These are phyloP conservation scores for Takakia lepidozioides DNA, from an alignment of 225 moss, liverwort and hornwort genomes.

Conservation along the genomic window DNA sequence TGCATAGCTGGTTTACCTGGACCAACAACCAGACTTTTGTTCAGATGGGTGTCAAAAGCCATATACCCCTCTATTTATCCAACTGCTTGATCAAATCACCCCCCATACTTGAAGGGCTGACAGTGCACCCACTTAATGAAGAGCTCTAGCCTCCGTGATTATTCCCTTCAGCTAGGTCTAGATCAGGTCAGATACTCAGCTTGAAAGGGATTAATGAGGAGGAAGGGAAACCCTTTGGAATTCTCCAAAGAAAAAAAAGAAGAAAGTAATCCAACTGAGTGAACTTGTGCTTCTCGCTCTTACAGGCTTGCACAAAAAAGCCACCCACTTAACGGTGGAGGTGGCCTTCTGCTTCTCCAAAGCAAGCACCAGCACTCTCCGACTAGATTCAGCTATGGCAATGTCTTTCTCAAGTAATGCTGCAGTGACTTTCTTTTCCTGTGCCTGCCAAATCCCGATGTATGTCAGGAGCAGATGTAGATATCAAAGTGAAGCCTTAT, in stretches of 20 bases:
- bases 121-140: too few relatives aligned
- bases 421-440: constrained; percentile 21
- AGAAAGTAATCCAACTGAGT: too few relatives aligned
- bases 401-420: constrained; percentile 40
- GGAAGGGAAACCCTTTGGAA: not conserved
- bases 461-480: too few relatives aligned
- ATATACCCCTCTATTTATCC: too few relatives aligned
- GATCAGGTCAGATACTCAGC: too few relatives aligned
- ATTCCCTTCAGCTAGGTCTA: too few relatives aligned
- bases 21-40: too few relatives aligned
- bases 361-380: constrained; percentile 36
- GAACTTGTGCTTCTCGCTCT: not conserved
- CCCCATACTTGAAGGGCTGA: not conserved
- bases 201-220: not conserved
- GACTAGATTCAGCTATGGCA: constrained; percentile 37
- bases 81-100: not conserved
- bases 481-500: too few relatives aligned
- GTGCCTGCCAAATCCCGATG: constrained; percentile 14
- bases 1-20: constrained; percentile 38
- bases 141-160: too few relatives aligned
- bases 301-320: too few relatives aligned
- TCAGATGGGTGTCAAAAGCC: too few relatives aligned
- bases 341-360: constrained; percentile 55
- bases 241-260: too few relatives aligned
- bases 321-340: constrained; percentile 29